Base-by-base conservation (phyloP, 1,284 basidiomycete species). In the Uromyces viciae-fabae region DNA sequence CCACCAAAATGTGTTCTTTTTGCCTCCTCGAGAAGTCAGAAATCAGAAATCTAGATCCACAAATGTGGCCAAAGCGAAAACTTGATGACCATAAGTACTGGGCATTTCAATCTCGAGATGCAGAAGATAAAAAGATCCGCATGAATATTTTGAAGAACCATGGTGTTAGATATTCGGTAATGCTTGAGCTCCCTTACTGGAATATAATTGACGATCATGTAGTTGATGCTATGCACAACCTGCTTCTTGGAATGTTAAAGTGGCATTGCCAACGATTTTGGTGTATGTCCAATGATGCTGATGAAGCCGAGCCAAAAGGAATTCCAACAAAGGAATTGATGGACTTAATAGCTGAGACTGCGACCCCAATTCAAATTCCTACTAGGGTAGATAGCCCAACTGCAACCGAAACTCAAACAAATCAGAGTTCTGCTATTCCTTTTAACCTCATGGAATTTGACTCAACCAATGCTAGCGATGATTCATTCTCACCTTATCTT, bases 1-100 rank as follows among this genome's bases (percentile, higher is more conserved):
- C 81, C 19, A 73, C n/a, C n/a, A 22, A 52, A 7, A 73, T 81
- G 56, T 82, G 82, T 46, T 82, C 82, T 11, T 62, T 33, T 42
- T 81, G 82, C 40, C 25, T 49, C 7, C 15, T 81, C 25, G 19
- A 17, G 78, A 36, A 77, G 64, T 22, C 19, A 15, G 8, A 74
- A 31, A 74, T 74, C 17, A 56, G 22, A 5, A 56, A 74, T 36
- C 17, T 56, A 33, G 46, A 56, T 36, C 25, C 9, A 25, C 28
- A n/a, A 31, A 46, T 28, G 33, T 58, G 72, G 72, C 43, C n/a
- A 54, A 46, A 52, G 19, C 72, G 38, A 7, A 74, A 22, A 7
- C 43, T 52, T 33, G n/a, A 28, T 52, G n/a, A 74, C 8, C 52
- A 58, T 40, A 54, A 33, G 43, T 19, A 28, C 9, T 74, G 46